Percentiles rank a stretch among this genome's conserved stretches.
Conservation (phyloP, 23 red algal species). For the Gracilaria domingensis region DNA sequence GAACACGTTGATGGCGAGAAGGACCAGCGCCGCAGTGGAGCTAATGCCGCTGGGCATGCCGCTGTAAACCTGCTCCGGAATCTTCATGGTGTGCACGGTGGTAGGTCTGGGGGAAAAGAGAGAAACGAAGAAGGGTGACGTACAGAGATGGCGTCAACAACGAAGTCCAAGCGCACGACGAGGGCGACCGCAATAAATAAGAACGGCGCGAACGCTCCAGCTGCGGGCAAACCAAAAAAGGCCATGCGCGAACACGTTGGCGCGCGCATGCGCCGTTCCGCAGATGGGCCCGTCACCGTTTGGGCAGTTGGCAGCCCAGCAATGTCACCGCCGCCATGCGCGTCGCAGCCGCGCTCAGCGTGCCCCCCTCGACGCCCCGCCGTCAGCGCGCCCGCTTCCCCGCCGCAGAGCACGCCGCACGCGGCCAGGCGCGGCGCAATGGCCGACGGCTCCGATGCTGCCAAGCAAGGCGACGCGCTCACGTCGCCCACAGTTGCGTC, state of each 20-base stretch:
- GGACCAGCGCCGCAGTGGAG: conserved; percentile 36
- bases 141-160: neutral
- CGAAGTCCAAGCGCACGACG: too few species aligned
- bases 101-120: neutral
- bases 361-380: neutral
- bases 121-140: neutral
- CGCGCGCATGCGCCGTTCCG: too few species aligned
- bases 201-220: neutral
- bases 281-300: too few species aligned
- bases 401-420: neutral
- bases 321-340: neutral
- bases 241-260: conserved; percentile 14
- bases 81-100: neutral
- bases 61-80: conserved; percentile 31
- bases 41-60: conserved; percentile 24
- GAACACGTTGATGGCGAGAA: conserved; percentile 59
- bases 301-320: neutral
- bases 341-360: neutral
- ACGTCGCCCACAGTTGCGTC: too few species aligned
- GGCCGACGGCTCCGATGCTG: neutral
- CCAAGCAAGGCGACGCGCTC: too few species aligned
- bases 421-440: neutral
- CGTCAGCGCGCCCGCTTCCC: neutral
- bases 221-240: neutral
- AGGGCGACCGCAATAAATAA: too few species aligned